These are phyloP conservation scores for Babjeviella inositovora DNA, from an alignment of 805 yeast genomes.

Conservation along the genomic window DNA sequence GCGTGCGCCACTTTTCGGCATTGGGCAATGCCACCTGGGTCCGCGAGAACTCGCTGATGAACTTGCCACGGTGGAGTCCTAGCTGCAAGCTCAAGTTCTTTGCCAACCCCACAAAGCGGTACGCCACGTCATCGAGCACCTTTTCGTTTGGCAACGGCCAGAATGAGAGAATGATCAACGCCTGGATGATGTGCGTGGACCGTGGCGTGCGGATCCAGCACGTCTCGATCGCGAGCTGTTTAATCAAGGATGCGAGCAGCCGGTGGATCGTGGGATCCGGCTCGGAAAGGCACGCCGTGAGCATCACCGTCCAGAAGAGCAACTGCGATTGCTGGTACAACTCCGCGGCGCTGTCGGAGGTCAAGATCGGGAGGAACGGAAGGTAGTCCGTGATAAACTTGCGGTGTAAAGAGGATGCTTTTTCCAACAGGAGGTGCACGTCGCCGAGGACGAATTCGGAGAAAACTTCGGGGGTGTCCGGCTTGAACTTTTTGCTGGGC, in stretches of 20 bases:
- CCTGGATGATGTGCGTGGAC: slow-evolving; percentile 87
- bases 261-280: slow-evolving; percentile 76
- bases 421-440: slow-evolving; percentile 44
- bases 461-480: slow-evolving; percentile 11
- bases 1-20: slow-evolving; percentile 87
- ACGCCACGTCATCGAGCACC: slow-evolving; percentile 82
- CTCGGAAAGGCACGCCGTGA: slow-evolving; percentile 75
- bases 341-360: slow-evolving; percentile 55
- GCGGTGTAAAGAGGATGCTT: slow-evolving; percentile 61
- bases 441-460: slow-evolving; percentile 66
- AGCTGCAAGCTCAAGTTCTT: slow-evolving; percentile 71
- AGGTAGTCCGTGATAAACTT: slow-evolving; percentile 50
- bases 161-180: slow-evolving; percentile 63
- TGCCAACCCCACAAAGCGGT: slow-evolving; percentile 78
- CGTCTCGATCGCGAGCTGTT: slow-evolving; percentile 78
- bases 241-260: slow-evolving; percentile 60
- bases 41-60: slow-evolving; percentile 79
- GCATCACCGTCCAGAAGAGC: slow-evolving; percentile 80
- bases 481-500: slow-evolving; percentile 1
- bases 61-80: slow-evolving; percentile 85
- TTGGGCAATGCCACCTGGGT: slow-evolving; percentile 80
- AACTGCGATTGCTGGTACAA: slow-evolving; percentile 72
- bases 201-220: slow-evolving; percentile 91
- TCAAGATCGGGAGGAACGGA: slow-evolving; percentile 69
- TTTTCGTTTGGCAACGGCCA: slow-evolving; percentile 94